A percentile compares a stretch with the other conserved stretches of the same genome.
phyloP scores from a whole-genome alignment of 1,284 basidiomycete genomes.

The Boletus semigastroideus region DNA sequence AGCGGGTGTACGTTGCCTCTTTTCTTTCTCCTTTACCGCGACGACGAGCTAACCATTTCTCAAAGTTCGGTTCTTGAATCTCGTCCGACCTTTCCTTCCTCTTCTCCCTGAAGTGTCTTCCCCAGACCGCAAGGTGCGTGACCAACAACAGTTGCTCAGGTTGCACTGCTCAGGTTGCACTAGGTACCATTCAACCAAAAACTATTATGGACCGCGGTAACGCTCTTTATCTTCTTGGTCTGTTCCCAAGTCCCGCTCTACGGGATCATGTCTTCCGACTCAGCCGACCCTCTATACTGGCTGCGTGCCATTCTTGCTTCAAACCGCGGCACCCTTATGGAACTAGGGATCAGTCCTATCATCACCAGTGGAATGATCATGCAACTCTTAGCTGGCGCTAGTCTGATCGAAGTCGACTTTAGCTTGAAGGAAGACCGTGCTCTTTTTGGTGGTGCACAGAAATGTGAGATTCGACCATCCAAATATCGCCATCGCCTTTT shows the following conservation, averaged over 20 bases:
- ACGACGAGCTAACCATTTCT: constrained; percentile 28
- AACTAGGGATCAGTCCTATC: constrained; percentile 97
- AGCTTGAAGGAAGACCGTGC: constrained; percentile 96
- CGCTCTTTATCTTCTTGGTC: constrained; percentile 96
- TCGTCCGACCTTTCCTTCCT: constrained; percentile 93
- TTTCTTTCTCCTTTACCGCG: background rate
- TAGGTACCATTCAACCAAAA: constrained; percentile 96
- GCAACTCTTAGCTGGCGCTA: constrained; percentile 97
- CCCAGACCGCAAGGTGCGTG: constrained; percentile 86
- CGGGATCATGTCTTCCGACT: constrained; percentile 98
- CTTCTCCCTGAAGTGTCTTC: constrained; percentile 94
- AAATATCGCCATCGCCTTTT: background rate
- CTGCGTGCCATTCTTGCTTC: constrained; percentile 99
- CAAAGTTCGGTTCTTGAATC: constrained; percentile 84
- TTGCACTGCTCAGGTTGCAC: constrained; percentile 12
- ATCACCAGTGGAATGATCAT: constrained; percentile 99
- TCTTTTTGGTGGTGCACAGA: constrained; percentile 95
- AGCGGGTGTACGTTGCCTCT: constrained; percentile 35
- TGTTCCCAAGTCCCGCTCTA: constrained; percentile 97
- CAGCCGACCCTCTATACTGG: constrained; percentile 98
- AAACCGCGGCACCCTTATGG: constrained; percentile 98
- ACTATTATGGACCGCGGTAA: constrained; percentile 95
- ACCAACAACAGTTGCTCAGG: constrained; percentile 23
- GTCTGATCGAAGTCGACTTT: constrained; percentile 97
- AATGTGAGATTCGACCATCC: constrained; percentile 53